Percentiles rank a stretch among this genome's conserved stretches.
phyloP scores from a whole-genome alignment of 2,329 filamentous ascomycete genomes.

The Pseudocercospora macadamiae region DNA sequence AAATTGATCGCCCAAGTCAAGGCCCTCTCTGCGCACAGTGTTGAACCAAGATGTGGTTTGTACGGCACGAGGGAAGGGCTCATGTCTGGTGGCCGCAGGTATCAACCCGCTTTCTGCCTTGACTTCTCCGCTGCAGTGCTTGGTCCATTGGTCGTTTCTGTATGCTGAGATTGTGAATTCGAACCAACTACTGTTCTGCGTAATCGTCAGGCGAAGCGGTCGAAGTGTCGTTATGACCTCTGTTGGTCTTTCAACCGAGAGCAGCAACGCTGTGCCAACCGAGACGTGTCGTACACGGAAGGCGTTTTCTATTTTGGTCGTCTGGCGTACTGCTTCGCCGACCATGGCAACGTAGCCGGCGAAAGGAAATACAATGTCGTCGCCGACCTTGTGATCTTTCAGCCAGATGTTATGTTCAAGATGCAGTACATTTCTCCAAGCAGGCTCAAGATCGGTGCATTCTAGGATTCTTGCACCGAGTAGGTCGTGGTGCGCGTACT shows the following conservation, averaged over 20 bases:
- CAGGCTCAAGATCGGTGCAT: background rate
- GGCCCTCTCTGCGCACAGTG: background rate
- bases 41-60: background rate
- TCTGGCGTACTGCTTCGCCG: conserved; percentile 16
- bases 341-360: conserved; percentile 21
- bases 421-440: conserved; percentile 35
- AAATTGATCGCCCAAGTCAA: background rate
- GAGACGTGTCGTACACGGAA: conserved; percentile 1
- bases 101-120: background rate
- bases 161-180: conserved; percentile 13
- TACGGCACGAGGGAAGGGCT: background rate
- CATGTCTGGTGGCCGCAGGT: background rate
- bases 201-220: background rate
- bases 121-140: conserved; percentile 11
- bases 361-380: conserved; percentile 19
- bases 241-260: background rate
- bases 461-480: background rate
- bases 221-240: conserved; percentile 11
- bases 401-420: conserved; percentile 37
- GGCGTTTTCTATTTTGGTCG: background rate
- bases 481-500: conserved; percentile 15
- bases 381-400: conserved; percentile 29
- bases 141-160: conserved; percentile 3
- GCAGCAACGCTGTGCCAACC: background rate
- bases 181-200: conserved; percentile 7